Conservation (phyloP, 2,329 filamentous ascomycete species). For the Diplocarpon mali region DNA sequence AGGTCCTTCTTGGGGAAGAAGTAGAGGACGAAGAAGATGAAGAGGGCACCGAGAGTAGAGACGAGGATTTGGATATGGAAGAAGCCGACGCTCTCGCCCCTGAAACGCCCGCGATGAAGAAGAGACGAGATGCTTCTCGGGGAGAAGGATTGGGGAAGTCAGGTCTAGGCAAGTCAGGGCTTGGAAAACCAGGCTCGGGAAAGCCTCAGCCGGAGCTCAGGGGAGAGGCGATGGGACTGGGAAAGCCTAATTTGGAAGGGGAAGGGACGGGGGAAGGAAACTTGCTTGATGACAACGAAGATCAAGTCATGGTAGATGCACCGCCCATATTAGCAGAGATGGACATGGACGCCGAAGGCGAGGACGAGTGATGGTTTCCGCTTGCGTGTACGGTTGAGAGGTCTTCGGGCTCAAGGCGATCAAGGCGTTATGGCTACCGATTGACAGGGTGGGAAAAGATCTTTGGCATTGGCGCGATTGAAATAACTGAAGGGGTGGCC, state of each 20-base stretch:
- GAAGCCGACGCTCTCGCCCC: conserved; percentile 22
- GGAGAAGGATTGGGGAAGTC: conserved; percentile 17
- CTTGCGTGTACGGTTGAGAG: not conserved
- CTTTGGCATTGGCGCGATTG: not conserved
- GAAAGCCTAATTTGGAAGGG: conserved; percentile 5
- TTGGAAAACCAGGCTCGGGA: conserved; percentile 15
- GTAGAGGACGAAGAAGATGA: conserved; percentile 15
- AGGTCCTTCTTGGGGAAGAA: conserved; percentile 24
- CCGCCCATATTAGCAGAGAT: conserved; percentile 10
- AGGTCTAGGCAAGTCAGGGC: not conserved
- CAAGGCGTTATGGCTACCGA: conserved; percentile 5
- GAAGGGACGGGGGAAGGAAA: conserved; percentile 15
- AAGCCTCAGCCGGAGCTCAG: conserved; percentile 20
- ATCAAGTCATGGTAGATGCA: conserved; percentile 28
- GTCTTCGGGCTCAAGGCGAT: not conserved
- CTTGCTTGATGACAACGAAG: conserved; percentile 12
- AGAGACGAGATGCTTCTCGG: conserved; percentile 12
- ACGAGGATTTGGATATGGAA: conserved; percentile 12
- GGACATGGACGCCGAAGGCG: conserved; percentile 21
- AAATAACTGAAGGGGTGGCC: not conserved
- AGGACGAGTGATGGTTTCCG: conserved; percentile 5
- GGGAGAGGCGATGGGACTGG: conserved; percentile 7
- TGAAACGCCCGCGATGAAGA: conserved; percentile 19
- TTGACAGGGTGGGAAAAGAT: not conserved
- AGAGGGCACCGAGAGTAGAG: conserved; percentile 14